Conservation (phyloP, 2,329 filamentous ascomycete genomes). For the Coleophoma cylindrospora region DNA sequence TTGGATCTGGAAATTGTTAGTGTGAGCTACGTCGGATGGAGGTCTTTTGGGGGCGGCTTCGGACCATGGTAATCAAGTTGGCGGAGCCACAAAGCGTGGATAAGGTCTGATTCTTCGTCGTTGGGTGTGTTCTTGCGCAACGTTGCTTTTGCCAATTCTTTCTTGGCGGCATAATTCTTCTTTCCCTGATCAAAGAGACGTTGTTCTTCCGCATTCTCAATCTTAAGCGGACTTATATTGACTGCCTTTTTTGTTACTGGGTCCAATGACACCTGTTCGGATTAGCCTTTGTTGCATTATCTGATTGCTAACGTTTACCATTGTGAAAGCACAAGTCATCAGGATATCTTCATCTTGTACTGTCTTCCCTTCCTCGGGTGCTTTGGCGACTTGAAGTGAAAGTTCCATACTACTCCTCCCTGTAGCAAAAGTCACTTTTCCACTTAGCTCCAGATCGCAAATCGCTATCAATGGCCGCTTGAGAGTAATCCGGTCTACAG, state of each 20-base stretch:
- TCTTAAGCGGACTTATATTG: conserved; percentile 51
- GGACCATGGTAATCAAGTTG: conserved; percentile 55
- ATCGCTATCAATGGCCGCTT: conserved; percentile 62
- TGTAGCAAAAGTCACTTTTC: conserved; percentile 51
- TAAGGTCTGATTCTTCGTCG: conserved; percentile 63
- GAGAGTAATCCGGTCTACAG: conserved; percentile 37
- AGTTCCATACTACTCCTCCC: conserved; percentile 67
- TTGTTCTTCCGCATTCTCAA: conserved; percentile 59
- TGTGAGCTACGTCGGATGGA: neutral
- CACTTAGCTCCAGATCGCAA: conserved; percentile 62
- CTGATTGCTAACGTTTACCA: conserved; percentile 41
- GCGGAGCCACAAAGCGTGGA: conserved; percentile 66
- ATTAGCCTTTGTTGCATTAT: neutral
- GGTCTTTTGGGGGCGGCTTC: conserved; percentile 8
- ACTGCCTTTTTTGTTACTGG: conserved; percentile 62
- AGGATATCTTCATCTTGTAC: conserved; percentile 55
- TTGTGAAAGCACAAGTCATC: conserved; percentile 69
- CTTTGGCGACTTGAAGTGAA: conserved; percentile 63
- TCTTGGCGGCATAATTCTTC: conserved; percentile 61
- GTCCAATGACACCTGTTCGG: conserved; percentile 48
- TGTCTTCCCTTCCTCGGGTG: conserved; percentile 44
- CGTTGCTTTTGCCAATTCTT: conserved; percentile 52
- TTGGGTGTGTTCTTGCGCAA: conserved; percentile 62
- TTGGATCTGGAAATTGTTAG: conserved; percentile 36
- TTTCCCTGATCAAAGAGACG: conserved; percentile 57